Conservation (phyloP, 129 eudicot genomes). For the Flaveria trinervia region DNA sequence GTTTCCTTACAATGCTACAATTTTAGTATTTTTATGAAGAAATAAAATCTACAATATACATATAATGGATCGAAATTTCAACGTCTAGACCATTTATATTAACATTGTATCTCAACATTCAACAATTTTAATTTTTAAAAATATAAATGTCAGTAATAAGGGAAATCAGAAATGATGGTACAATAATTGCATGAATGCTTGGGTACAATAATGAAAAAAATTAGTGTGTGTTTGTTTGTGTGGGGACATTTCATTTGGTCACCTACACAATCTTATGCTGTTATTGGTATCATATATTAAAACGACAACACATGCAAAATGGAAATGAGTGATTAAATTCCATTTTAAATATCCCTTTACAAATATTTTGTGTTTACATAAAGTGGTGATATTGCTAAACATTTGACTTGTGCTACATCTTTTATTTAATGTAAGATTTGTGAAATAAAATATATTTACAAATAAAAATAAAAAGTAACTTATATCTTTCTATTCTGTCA, state of each 20-base stretch:
- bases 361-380: not conserved
- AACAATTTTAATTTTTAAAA: too few relatives aligned
- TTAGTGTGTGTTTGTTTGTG: not conserved
- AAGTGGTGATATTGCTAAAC: not conserved
- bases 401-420: not conserved
- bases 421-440: too few relatives aligned
- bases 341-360: not conserved
- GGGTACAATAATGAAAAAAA: not conserved
- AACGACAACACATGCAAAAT: conserved; percentile 19
- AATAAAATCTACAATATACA: not conserved
- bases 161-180: not conserved
- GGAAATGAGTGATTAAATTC: not conserved
- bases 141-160: too few relatives aligned
- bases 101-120: too few relatives aligned
- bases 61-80: not conserved
- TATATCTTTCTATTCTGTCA: too few relatives aligned
- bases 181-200: conserved; percentile 6
- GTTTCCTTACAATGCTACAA: not conserved
- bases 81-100: too few relatives aligned
- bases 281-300: conserved; percentile 8
- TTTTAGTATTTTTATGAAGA: not conserved
- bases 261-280: conserved; percentile 13
- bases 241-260: conserved; percentile 10
- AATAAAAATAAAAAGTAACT: too few relatives aligned
- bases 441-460: too few relatives aligned